Evolutionary conservation across 768 basidiomycete species (phyloP).

Genomic region (Suillus clintonianus): DNA sequence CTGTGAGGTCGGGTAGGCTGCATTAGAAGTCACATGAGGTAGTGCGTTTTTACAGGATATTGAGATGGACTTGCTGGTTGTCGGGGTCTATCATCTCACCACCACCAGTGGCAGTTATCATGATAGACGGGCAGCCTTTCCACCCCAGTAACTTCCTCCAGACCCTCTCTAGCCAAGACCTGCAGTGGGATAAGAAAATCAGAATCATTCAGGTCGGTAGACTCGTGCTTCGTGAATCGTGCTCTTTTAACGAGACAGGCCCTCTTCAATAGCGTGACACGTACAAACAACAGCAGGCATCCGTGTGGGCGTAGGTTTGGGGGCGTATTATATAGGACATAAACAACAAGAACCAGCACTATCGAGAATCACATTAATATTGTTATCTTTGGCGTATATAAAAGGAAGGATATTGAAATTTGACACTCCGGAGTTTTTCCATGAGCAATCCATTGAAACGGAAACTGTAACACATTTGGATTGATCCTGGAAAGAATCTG

Average conservation of each 20-base stretch:
- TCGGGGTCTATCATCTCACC: neutral
- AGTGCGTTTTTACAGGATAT: neutral
- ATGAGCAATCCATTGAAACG: no score
- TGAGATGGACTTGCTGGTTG: neutral
- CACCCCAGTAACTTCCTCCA: neutral
- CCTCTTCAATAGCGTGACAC: no score
- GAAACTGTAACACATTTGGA: no score
- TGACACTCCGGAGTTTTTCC: no score
- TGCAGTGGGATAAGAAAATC: neutral
- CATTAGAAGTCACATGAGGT: neutral
- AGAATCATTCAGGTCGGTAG: neutral
- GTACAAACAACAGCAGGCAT: no score
- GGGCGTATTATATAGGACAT: no score
- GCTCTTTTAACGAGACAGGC: neutral
- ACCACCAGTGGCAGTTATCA: neutral
- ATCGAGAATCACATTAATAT: no score
- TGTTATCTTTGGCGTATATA: no score
- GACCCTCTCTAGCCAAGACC: neutral
- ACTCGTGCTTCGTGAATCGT: neutral
- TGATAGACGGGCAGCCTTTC: neutral
- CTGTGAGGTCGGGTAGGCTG: slow-evolving; percentile 3
- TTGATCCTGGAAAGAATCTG: no score
- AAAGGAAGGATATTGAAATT: no score
- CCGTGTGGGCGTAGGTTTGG: no score
- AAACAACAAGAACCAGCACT: no score